Base-by-base conservation (phyloP, 495 filamentous ascomycete genomes). In the Penicillium nucicola region DNA sequence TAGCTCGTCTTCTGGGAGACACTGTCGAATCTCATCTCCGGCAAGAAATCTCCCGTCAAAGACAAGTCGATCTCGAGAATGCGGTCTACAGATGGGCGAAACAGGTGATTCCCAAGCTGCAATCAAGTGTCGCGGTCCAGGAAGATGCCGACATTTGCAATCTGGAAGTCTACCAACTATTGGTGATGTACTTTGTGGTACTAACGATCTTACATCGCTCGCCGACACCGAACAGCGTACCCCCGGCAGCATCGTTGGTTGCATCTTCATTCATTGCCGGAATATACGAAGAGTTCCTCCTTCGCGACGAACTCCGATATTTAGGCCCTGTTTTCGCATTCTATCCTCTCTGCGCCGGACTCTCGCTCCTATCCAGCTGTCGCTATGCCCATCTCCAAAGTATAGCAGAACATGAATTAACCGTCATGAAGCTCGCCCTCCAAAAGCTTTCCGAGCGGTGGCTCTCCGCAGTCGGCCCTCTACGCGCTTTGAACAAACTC, bases 211-310 rank as follows among this genome's bases (percentile, higher is more conserved):
- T 65, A 4, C 62, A 65, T 35, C 53, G 60, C 4, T 65, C 61
- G 3, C 56, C 62, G 6, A 60, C 60, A 3, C 62, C 62, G 14
- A 55, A 52, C 18, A 60, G 59, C 31, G 53, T 57, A 4, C 62
- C 62, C 10, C 62, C 59, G 2, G 53, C 62, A 13, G 59, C 52
- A 12, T 60, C 62, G 10, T 38, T 65, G 1, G 45, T 65, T 9
- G 62, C 62, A 22, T 65, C 62, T 7, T 65, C 62, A 12, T 65
- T 62, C 28, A 62, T 65, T 15, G 62, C 62, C 3, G 62, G 62
- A 3, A 65, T 65, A 8, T 65, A 63, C n/a, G 62, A 65, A n/a
- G 59, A 58, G 30, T 62, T 65, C 28, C 47, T 65, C n/a, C 49
- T 65, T 8, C 59, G 62, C 1, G 60, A 65, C 34, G 62, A 65